Conservation (phyloP, 2,329 filamentous ascomycete species). For the Aspergillus costaricaensis region DNA sequence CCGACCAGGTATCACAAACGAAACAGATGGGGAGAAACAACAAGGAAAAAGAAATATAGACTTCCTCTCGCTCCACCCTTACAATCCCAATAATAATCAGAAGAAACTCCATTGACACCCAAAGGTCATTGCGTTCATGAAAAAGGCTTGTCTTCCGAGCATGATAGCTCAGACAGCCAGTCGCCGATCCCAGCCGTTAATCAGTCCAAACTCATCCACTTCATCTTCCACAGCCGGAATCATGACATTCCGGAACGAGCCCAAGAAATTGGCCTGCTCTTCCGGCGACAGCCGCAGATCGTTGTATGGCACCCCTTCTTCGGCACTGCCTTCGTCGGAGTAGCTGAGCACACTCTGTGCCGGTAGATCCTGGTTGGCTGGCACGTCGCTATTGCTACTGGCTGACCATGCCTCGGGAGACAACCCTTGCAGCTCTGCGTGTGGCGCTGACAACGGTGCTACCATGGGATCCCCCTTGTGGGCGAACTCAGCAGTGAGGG, state of each 20-base stretch:
- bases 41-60: not conserved
- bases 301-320: conserved; percentile 40
- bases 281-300: conserved; percentile 30
- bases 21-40: not conserved
- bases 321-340: conserved; percentile 61
- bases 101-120: not conserved
- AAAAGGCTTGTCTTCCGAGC: not conserved
- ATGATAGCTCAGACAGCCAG: conserved; percentile 30
- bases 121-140: not conserved
- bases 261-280: conserved; percentile 33
- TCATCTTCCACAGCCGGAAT: conserved; percentile 39
- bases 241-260: conserved; percentile 41
- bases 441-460: conserved; percentile 21
- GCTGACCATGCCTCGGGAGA: conserved; percentile 44
- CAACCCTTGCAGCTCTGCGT: conserved; percentile 38
- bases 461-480: conserved; percentile 29
- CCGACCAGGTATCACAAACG: conserved; percentile 2
- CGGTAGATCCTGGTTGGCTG: conserved; percentile 28
- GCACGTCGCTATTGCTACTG: conserved; percentile 41
- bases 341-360: conserved; percentile 61
- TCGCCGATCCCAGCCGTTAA: conserved; percentile 38
- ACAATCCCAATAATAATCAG: not conserved
- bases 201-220: conserved; percentile 34
- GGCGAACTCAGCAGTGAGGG: conserved; percentile 34
- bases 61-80: not conserved